These are phyloP conservation scores for Actinomortierella ambigua DNA, from an alignment of 371 early-diverging fungal genomes.

Conservation along the genomic window DNA sequence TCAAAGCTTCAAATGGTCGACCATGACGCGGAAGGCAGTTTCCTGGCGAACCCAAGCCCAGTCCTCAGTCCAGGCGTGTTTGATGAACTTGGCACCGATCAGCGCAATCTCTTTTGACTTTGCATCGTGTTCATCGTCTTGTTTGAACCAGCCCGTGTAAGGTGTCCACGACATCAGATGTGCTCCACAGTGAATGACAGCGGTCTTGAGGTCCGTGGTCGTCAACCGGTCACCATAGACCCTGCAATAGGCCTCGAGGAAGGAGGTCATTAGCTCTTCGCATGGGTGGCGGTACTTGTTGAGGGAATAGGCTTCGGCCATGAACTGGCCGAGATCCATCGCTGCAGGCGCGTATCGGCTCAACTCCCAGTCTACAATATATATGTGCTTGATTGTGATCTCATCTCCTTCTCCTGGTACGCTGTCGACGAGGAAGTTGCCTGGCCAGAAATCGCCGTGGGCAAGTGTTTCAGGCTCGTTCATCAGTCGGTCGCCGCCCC, in stretches of 20 bases:
- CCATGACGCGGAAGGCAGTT: conserved; percentile 29
- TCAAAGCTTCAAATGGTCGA: conserved; percentile 31
- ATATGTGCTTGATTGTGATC: conserved; percentile 23
- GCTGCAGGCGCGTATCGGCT: conserved; percentile 30
- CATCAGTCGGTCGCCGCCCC: conserved; percentile 33
- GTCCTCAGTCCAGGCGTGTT: conserved; percentile 28
- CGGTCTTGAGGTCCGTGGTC: conserved; percentile 27
- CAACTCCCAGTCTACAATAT: conserved; percentile 29
- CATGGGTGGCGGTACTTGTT: conserved; percentile 34
- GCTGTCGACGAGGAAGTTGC: conserved; percentile 27
- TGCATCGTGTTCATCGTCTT: conserved; percentile 16
- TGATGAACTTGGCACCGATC: conserved; percentile 27
- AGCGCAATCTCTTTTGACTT: conserved; percentile 20
- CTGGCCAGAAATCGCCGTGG: conserved; percentile 31
- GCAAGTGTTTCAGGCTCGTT: conserved; percentile 32
- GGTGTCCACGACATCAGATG: conserved; percentile 27
- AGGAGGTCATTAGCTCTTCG: conserved; percentile 24
- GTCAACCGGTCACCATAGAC: conserved; percentile 24
- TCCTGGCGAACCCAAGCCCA: conserved; percentile 33
- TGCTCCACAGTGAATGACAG: conserved; percentile 24
- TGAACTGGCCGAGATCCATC: conserved; percentile 27
- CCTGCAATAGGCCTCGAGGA: conserved; percentile 32
- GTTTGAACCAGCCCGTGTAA: conserved; percentile 30
- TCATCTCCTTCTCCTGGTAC: conserved; percentile 20
- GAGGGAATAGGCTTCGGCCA: conserved; percentile 23